Evolutionary conservation across 1,284 basidiomycete genomes (phyloP).

Genomic region (Gymnopus androsaceus): DNA sequence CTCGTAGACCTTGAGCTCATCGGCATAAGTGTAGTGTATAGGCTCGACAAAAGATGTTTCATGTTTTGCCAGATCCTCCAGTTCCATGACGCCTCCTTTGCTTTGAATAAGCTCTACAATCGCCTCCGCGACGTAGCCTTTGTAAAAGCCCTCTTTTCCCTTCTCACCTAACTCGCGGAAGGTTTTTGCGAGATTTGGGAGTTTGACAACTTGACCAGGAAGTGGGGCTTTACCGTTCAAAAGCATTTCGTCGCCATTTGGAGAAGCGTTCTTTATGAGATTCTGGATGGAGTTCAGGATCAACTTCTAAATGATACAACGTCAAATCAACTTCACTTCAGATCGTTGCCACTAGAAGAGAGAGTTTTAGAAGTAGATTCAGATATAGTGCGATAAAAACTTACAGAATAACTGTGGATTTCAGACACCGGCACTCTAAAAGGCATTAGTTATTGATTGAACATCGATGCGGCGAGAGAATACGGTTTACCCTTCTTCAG

Average conservation of each 20-base stretch:
- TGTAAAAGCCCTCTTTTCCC: slow-evolving; percentile 92
- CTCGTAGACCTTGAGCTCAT: slow-evolving; percentile 84
- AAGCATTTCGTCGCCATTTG: slow-evolving; percentile 84
- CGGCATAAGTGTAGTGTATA: slow-evolving; percentile 86
- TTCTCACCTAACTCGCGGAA: slow-evolving; percentile 79
- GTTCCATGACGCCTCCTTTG: slow-evolving; percentile 87
- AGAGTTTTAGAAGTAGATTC: background rate
- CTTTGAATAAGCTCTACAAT: slow-evolving; percentile 85
- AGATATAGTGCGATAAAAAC: slow-evolving; percentile 26
- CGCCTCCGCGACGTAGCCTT: slow-evolving; percentile 84
- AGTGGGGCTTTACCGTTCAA: slow-evolving; percentile 78
- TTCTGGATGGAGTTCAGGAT: slow-evolving; percentile 30
- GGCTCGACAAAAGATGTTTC: slow-evolving; percentile 82
- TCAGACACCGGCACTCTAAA: slow-evolving; percentile 78
- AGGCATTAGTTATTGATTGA: background rate
- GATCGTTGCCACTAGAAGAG: slow-evolving; percentile 67
- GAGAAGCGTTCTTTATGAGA: slow-evolving; percentile 79
- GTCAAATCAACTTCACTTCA: slow-evolving; percentile 43
- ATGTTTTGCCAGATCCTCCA: slow-evolving; percentile 85
- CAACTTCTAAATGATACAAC: background rate
- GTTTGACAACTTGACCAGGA: slow-evolving; percentile 75
- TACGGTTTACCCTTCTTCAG: slow-evolving; percentile 74
- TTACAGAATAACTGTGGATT: slow-evolving; percentile 63
- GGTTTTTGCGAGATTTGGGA: slow-evolving; percentile 82
- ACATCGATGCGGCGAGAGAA: background rate